These are phyloP conservation scores for Penicillium chermesinum DNA, from an alignment of 495 filamentous ascomycete species.

Conservation along the genomic window DNA sequence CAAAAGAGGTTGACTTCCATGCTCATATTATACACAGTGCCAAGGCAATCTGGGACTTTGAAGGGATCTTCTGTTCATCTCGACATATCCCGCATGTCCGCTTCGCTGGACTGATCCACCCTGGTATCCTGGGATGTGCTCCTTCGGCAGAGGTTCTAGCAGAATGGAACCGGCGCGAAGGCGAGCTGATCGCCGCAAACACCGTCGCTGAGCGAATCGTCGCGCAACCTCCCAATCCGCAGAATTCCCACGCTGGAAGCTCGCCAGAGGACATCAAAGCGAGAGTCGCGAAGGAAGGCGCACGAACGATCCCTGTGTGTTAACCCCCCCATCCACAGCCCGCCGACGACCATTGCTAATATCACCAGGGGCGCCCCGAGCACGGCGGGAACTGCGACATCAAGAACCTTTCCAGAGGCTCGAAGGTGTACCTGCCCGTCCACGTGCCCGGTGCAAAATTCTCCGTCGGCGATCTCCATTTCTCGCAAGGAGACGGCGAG, in stretches of 20 bases:
- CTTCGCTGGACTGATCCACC: conserved; percentile 90
- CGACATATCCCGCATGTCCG: conserved; percentile 86
- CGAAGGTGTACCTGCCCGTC: conserved; percentile 85
- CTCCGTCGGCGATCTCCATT: conserved; percentile 87
- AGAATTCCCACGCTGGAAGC: conserved; percentile 66
- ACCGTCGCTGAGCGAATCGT: conserved; percentile 66
- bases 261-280: conserved; percentile 56
- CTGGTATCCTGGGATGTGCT: conserved; percentile 88
- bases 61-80: conserved; percentile 88
- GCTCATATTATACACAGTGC: conserved; percentile 44
- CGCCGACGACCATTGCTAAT: neutral
- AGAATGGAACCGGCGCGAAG: conserved; percentile 78
- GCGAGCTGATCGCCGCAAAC: conserved; percentile 64
- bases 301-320: conserved; percentile 73
- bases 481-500: conserved; percentile 87
- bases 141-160: conserved; percentile 65
- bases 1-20: neutral
- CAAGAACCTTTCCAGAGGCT: conserved; percentile 82
- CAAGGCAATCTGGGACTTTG: conserved; percentile 97
- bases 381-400: conserved; percentile 75
- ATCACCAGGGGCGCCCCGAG: conserved; percentile 44
- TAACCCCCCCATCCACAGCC: neutral
- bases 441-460: conserved; percentile 86
- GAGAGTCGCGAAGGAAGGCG: conserved; percentile 82
- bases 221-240: conserved; percentile 69